Evolutionary conservation across 495 filamentous ascomycete genomes (phyloP).

Genomic region (Symbiotaphrina buchneri): DNA sequence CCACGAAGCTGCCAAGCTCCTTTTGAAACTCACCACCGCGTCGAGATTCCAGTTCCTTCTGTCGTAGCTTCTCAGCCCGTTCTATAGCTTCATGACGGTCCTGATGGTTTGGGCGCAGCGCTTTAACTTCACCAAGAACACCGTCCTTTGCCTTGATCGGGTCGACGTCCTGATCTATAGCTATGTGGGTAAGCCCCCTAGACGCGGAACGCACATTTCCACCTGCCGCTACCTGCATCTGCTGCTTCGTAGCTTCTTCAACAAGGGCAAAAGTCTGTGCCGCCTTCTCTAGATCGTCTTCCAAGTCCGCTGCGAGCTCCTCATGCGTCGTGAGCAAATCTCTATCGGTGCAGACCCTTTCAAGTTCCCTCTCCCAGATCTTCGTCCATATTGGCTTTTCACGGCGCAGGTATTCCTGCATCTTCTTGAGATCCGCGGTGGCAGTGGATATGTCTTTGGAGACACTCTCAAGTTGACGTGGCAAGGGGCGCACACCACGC

Average conservation of each 20-base stretch:
- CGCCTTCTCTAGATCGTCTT: slow-evolving; percentile 89
- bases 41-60: slow-evolving; percentile 67
- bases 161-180: slow-evolving; percentile 41
- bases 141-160: slow-evolving; percentile 68
- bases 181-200: slow-evolving; percentile 33
- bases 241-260: slow-evolving; percentile 89
- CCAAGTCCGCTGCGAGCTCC: slow-evolving; percentile 72
- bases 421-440: slow-evolving; percentile 76
- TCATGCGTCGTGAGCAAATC: slow-evolving; percentile 89
- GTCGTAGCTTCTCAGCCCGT: slow-evolving; percentile 68
- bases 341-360: slow-evolving; percentile 83
- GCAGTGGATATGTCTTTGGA: slow-evolving; percentile 66
- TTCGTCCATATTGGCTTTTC: slow-evolving; percentile 96
- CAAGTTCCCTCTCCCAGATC: slow-evolving; percentile 93
- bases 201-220: slow-evolving; percentile 27
- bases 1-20: slow-evolving; percentile 71
- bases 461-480: slow-evolving; percentile 73
- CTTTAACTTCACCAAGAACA: slow-evolving; percentile 74
- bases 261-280: slow-evolving; percentile 81
- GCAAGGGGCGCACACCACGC: slow-evolving; percentile 78
- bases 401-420: slow-evolving; percentile 72
- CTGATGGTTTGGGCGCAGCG: slow-evolving; percentile 89
- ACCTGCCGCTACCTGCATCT: slow-evolving; percentile 37
- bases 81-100: slow-evolving; percentile 85
- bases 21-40: slow-evolving; percentile 64